A percentile compares a stretch with the other conserved stretches of the same genome.
Evolutionary conservation across 192 early-diverging fungal species (phyloP).

Genomic region (Entomortierella lignicola): DNA sequence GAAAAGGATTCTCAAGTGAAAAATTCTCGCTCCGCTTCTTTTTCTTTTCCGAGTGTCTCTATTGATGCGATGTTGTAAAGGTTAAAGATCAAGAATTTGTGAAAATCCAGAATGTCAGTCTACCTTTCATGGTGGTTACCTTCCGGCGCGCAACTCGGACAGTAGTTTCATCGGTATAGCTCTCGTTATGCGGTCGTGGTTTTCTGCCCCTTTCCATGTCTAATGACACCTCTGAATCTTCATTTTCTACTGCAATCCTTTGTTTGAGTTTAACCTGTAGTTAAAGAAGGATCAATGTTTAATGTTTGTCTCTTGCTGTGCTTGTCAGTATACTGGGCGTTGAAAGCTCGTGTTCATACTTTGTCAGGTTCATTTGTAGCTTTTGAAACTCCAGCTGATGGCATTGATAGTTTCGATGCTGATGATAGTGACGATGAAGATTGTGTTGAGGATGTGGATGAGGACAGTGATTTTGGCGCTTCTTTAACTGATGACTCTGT

Average conservation of each 20-base stretch:
- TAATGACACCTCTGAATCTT: not conserved
- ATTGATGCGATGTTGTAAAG: not conserved
- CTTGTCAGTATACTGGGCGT: not conserved
- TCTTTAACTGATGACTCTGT: not conserved
- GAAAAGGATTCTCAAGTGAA: constrained; percentile 50
- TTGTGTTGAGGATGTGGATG: constrained; percentile 1
- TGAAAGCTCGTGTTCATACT: not conserved
- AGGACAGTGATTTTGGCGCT: not conserved
- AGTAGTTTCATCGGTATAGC: not conserved
- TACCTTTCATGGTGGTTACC: not conserved
- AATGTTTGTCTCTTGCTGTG: not conserved
- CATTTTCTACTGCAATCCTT: not conserved
- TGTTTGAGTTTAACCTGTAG: not conserved
- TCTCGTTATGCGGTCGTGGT: not conserved
- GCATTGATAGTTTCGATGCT: not conserved
- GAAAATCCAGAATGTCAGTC: too few species aligned
- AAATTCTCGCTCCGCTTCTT: constrained; percentile 12
- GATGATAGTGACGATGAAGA: too few species aligned
- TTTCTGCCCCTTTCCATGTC: not conserved
- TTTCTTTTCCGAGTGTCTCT: constrained; percentile 7
- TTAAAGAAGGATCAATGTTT: not conserved
- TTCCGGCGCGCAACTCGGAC: not conserved
- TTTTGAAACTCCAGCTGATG: not conserved
- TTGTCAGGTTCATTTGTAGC: not conserved
- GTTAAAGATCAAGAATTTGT: not conserved